Conservation (phyloP, 106 monocot species). For the Dioscorea alata region DNA sequence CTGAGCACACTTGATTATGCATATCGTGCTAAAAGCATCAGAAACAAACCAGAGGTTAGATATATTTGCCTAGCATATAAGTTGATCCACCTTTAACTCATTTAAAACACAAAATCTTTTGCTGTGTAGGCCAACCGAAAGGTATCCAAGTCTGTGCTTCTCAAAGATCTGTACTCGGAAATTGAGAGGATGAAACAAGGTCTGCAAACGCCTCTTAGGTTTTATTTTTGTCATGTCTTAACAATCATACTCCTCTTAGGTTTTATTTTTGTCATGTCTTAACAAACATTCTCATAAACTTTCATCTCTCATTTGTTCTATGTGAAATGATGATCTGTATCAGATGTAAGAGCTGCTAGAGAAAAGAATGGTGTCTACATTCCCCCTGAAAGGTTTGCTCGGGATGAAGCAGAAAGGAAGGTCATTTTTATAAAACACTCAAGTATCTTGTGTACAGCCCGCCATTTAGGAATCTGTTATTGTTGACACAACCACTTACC, state of each 20-base stretch:
- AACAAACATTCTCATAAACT: neutral
- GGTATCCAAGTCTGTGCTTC: conserved; percentile 50
- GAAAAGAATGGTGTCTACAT: conserved; percentile 88
- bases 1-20: conserved; percentile 76
- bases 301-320: neutral
- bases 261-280: conserved; percentile 7
- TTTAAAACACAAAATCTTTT: neutral
- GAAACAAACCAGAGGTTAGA: conserved; percentile 74
- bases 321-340: neutral
- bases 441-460: neutral
- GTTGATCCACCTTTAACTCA: too few relatives aligned
- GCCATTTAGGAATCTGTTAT: neutral
- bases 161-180: conserved; percentile 66
- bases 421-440: conserved; percentile 11
- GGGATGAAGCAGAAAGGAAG: conserved; percentile 78
- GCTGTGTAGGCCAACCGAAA: conserved; percentile 57
- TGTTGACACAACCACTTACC: neutral
- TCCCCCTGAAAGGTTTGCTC: conserved; percentile 52
- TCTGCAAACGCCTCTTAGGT: conserved; percentile 13
- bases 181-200: conserved; percentile 82
- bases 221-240: conserved; percentile 6
- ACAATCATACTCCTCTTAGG: neutral
- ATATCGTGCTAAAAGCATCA: conserved; percentile 68
- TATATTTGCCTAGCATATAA: too few relatives aligned
- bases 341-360: conserved; percentile 80